Percentiles rank a stretch among this genome's conserved stretches.
phyloP scores from a whole-genome alignment of 192 early-diverging fungal genomes.

The Coemansia sp. region DNA sequence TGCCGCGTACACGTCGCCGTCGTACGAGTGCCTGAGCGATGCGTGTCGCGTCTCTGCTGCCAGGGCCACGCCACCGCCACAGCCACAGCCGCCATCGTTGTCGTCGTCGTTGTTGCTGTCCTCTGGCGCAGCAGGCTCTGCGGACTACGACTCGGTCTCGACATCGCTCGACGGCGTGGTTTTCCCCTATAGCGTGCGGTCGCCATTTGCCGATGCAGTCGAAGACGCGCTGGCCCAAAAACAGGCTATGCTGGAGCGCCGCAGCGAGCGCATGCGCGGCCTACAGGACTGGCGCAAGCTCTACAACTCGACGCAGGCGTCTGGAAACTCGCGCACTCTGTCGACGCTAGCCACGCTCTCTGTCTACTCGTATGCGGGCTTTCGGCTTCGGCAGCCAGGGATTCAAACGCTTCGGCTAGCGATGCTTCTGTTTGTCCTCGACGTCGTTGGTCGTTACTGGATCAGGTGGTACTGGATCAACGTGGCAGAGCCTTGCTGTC shows the following conservation, averaged over 20 bases:
- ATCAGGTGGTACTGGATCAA: neutral
- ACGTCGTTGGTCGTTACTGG: neutral
- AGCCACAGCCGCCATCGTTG: neutral
- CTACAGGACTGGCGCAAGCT: conserved; percentile 19
- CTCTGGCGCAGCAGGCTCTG: neutral
- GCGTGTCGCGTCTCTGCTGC: neutral
- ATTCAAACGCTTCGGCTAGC: neutral
- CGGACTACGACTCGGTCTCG: neutral
- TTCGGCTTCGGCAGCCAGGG: neutral
- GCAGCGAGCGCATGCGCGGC: conserved; percentile 10
- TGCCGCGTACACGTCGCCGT: neutral
- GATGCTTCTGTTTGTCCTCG: neutral
- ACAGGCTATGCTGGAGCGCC: conserved; percentile 19
- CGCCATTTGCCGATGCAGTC: conserved; percentile 41
- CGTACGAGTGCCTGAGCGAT: conserved; percentile 12
- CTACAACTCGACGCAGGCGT: neutral
- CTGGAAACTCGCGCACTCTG: neutral
- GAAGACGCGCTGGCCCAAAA: conserved; percentile 21
- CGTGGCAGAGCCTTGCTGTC: neutral
- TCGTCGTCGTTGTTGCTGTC: too few species aligned
- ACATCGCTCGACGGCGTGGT: neutral
- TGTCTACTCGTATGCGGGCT: neutral
- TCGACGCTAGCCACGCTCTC: neutral
- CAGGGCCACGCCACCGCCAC: neutral
- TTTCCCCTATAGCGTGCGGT: conserved; percentile 5